phyloP scores from a whole-genome alignment of 192 early-diverging fungal species.

The Rhizophagus prolifer region DNA sequence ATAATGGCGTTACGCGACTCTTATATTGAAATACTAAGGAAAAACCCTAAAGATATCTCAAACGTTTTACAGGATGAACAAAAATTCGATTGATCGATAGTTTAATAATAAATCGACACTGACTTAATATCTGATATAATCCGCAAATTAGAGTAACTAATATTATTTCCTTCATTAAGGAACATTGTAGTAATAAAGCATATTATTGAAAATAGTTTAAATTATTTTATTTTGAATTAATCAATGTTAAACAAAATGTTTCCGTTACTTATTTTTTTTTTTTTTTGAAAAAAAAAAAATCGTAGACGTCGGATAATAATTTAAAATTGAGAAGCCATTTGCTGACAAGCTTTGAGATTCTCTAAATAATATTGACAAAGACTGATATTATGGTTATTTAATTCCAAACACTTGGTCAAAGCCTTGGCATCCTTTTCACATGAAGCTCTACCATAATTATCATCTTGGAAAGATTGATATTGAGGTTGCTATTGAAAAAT shows the following conservation, averaged over 20 bases:
- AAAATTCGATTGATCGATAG: background rate
- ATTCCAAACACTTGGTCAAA: conserved; percentile 85
- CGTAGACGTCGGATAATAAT: background rate
- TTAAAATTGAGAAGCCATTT: conserved; percentile 47
- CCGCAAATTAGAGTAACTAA: background rate
- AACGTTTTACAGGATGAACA: background rate
- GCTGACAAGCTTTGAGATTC: conserved; percentile 86
- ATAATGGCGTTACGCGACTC: background rate
- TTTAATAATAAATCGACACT: background rate
- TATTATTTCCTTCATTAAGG: background rate
- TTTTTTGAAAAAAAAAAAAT: background rate
- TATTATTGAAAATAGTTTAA: too few relatives aligned
- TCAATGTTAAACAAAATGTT: background rate
- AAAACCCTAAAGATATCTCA: conserved; percentile 6
- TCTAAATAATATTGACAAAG: conserved; percentile 92
- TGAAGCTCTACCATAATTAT: conserved; percentile 36
- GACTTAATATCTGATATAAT: background rate
- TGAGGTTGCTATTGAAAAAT: conserved; percentile 39
- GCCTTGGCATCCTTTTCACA: conserved; percentile 80
- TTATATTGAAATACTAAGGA: conserved; percentile 1
- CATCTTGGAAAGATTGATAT: conserved; percentile 27
- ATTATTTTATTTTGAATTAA: conserved; percentile 1
- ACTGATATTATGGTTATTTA: conserved; percentile 73
- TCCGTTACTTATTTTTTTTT: background rate
- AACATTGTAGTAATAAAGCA: too few relatives aligned